A percentile compares a stretch with the other conserved stretches of the same genome.
Evolutionary conservation across 2,329 filamentous ascomycete genomes (phyloP).

Genomic region (Fusarium tricinctum): DNA sequence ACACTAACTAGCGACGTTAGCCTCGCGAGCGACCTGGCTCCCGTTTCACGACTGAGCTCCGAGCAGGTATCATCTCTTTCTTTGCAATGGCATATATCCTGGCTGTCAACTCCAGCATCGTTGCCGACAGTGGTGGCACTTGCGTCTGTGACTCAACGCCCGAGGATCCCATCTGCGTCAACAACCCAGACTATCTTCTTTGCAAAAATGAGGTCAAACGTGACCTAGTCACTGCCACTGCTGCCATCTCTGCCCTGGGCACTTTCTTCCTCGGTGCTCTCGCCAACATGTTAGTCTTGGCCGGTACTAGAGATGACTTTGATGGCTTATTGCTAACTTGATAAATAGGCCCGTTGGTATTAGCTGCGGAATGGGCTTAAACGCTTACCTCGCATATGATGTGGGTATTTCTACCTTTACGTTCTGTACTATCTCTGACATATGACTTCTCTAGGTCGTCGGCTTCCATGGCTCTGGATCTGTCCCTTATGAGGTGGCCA

Average conservation of each 20-base stretch:
- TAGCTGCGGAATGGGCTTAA: constrained; percentile 71
- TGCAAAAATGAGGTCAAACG: constrained; percentile 76
- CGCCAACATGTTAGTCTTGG: constrained; percentile 70
- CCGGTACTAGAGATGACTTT: too few species aligned
- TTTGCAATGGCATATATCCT: constrained; percentile 73
- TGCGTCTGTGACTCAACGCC: constrained; percentile 76
- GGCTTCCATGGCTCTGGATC: constrained; percentile 80
- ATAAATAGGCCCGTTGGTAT: constrained; percentile 52
- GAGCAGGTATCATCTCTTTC: constrained; percentile 85
- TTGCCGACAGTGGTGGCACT: constrained; percentile 78
- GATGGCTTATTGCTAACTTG: too few species aligned
- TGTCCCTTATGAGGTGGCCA: constrained; percentile 80
- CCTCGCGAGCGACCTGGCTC: constrained; percentile 79
- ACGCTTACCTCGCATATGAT: constrained; percentile 88
- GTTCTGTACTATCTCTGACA: too few species aligned
- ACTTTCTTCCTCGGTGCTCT: constrained; percentile 88
- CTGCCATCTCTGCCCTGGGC: constrained; percentile 82
- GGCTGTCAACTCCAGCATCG: constrained; percentile 66
- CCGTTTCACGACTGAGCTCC: constrained; percentile 85
- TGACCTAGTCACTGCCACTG: constrained; percentile 86
- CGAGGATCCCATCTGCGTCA: constrained; percentile 57
- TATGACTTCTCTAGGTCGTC: constrained; percentile 52
- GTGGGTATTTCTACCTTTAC: constrained; percentile 43
- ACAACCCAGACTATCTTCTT: constrained; percentile 71
- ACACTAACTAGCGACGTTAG: constrained; percentile 55